Base-by-base conservation (phyloP, 495 filamentous ascomycete genomes). In the Penicillium lividum region DNA sequence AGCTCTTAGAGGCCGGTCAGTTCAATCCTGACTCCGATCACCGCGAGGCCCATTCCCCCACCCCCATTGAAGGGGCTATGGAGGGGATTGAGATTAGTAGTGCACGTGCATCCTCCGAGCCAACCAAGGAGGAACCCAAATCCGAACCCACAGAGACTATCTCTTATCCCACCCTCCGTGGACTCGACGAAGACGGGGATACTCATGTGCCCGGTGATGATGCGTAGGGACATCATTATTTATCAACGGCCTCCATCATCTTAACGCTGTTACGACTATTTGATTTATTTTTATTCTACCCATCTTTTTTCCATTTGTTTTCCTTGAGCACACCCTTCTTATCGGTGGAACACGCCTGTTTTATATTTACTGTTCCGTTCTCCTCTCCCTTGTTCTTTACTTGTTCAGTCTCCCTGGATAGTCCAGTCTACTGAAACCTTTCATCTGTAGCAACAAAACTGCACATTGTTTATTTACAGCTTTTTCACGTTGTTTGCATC, bases 1-100 rank as follows among this genome's bases (percentile, higher is more conserved):
- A 85, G 16, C 78, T 86, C 18, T 74, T 95, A 22, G 79, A 88
- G 57, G 75, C 77, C 31, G 80, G 80, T 51, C 86, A 91, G 25
- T 92, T 83, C 55, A 84, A 81, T 18, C 66, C 73, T 2, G 80
- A 77, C 22, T 63, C 63, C 7, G 56, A 55, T 5, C 54, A 33
- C 3, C 54, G 36, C 3, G 18, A 53, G 25, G 30, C 4, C 5
- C 50, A 49, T 43, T 50, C 61, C 0, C 60, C 49, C 16, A 68
- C 72, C 13, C 68, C 70, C 4, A 49, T 54, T 25, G 67, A 76
- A 61, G 72, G 61, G 47, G 68, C 67, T 25, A 80, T 80, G 77
- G 78, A 75, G 52, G 75, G 74, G 10, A 61, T 76, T 29, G 73
- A 79, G 57, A 67, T 59, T 42, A 56, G 50, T 51, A 45, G 59